These are phyloP conservation scores for Pseudotulostoma volvatum DNA, from an alignment of 495 filamentous ascomycete genomes.

Conservation along the genomic window DNA sequence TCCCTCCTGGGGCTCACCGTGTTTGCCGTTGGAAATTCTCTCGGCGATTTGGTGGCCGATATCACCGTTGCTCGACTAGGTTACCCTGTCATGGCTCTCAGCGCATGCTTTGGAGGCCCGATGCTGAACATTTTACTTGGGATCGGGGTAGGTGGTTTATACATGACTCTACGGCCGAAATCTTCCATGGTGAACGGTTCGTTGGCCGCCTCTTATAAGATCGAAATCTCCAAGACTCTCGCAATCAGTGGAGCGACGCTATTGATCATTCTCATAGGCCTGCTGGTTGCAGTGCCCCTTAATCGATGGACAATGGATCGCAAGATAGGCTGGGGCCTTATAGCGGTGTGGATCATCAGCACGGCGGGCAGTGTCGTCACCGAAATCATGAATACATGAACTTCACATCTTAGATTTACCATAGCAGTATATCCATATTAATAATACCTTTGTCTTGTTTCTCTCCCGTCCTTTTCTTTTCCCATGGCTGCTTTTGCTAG, in stretches of 20 bases:
- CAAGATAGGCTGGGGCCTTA: constrained; percentile 64
- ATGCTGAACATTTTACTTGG: constrained; percentile 97
- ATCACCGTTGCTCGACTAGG: constrained; percentile 85
- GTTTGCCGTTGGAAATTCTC: constrained; percentile 90
- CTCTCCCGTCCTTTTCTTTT: background rate
- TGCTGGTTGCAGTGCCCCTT: constrained; percentile 67
- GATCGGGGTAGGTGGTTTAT: constrained; percentile 74
- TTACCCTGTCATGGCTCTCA: constrained; percentile 91
- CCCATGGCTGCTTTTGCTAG: no score
- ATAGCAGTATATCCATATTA: background rate
- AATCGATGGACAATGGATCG: constrained; percentile 85
- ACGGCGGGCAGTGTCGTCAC: constrained; percentile 68
- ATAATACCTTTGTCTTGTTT: background rate
- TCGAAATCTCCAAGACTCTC: constrained; percentile 70
- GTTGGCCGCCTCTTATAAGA: constrained; percentile 38
- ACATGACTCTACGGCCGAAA: constrained; percentile 47
- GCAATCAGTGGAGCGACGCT: constrained; percentile 68
- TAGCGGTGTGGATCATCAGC: constrained; percentile 73
- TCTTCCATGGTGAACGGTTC: constrained; percentile 19
- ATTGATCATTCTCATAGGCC: constrained; percentile 58
- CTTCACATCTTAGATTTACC: no score
- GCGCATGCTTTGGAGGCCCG: constrained; percentile 88
- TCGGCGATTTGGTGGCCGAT: constrained; percentile 89
- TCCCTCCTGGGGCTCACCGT: constrained; percentile 91
- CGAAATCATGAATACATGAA: constrained; percentile 34